Evolutionary conservation across 225 moss, liverwort and hornwort genomes (phyloP).

Genomic region (Rhytidiadelphus loreus): DNA sequence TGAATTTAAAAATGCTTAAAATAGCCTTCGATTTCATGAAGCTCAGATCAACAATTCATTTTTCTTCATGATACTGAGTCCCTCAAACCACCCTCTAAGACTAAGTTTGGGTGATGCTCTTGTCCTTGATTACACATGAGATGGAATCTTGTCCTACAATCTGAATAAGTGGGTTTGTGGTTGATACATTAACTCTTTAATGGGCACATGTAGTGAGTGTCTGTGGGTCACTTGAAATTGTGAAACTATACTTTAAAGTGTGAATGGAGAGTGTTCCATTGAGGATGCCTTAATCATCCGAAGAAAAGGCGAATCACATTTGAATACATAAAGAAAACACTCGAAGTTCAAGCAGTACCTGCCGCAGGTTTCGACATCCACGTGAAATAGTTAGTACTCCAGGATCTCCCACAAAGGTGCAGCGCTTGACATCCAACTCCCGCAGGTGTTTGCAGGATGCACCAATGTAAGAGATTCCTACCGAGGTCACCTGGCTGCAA

Average conservation of each 20-base stretch:
- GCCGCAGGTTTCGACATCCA: conserved; percentile 60
- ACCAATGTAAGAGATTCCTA: conserved; percentile 38
- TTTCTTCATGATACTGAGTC: not conserved
- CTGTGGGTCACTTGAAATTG: not conserved
- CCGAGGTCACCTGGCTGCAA: conserved; percentile 46
- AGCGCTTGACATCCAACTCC: conserved; percentile 70
- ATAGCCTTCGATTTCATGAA: not conserved
- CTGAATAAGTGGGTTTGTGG: not conserved
- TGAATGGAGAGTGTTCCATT: not conserved
- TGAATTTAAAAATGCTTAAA: no score
- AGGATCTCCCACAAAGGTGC: conserved; percentile 43
- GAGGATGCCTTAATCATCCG: not conserved
- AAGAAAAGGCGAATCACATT: not conserved
- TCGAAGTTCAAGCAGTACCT: conserved; percentile 20
- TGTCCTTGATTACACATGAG: not conserved
- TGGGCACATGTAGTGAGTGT: not conserved
- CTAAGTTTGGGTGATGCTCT: not conserved
- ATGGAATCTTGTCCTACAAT: not conserved
- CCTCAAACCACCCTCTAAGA: not conserved
- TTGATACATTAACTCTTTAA: not conserved
- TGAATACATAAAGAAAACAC: not conserved
- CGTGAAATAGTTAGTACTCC: conserved; percentile 39
- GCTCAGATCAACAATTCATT: not conserved
- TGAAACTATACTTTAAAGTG: not conserved
- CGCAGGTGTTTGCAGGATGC: conserved; percentile 57